These are phyloP conservation scores for Monosporascus sp. DNA, from an alignment of 2,329 filamentous ascomycete genomes.

Conservation along the genomic window DNA sequence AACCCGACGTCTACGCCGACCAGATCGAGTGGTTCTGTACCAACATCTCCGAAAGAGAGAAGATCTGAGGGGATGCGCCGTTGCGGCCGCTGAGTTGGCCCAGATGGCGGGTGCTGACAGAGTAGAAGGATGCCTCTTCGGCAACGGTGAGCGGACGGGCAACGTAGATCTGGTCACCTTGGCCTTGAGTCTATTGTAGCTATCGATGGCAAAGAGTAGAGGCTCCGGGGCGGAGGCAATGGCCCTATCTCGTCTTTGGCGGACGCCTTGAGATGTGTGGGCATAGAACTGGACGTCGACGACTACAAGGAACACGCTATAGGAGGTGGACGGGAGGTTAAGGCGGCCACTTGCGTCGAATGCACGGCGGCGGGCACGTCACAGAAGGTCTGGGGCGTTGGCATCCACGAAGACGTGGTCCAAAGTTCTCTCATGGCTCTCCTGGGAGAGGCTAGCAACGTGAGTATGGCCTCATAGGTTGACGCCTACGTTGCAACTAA, in stretches of 20 bases:
- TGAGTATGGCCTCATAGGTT: conserved; percentile 42
- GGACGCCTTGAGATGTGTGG: conserved; percentile 70
- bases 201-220: conserved; percentile 75
- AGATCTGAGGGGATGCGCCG: conserved; percentile 80
- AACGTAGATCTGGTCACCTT: conserved; percentile 94
- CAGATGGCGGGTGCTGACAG: conserved; percentile 96
- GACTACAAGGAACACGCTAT: conserved; percentile 98
- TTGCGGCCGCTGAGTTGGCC: conserved; percentile 84
- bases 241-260: conserved; percentile 87
- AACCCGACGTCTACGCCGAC: conserved; percentile 93
- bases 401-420: conserved; percentile 87
- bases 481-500: neutral
- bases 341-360: conserved; percentile 94
- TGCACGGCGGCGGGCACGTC: conserved; percentile 65
- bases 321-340: conserved; percentile 72
- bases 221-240: conserved; percentile 75
- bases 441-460: conserved; percentile 78
- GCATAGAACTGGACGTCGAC: conserved; percentile 82
- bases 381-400: conserved; percentile 82
- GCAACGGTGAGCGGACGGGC: conserved; percentile 91
- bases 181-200: conserved; percentile 83
- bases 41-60: conserved; percentile 77
- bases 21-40: conserved; percentile 94
- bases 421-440: conserved; percentile 84
- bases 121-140: conserved; percentile 90